Conservation (phyloP, 495 filamentous ascomycete species). For the Penicillium longicatenatum region DNA sequence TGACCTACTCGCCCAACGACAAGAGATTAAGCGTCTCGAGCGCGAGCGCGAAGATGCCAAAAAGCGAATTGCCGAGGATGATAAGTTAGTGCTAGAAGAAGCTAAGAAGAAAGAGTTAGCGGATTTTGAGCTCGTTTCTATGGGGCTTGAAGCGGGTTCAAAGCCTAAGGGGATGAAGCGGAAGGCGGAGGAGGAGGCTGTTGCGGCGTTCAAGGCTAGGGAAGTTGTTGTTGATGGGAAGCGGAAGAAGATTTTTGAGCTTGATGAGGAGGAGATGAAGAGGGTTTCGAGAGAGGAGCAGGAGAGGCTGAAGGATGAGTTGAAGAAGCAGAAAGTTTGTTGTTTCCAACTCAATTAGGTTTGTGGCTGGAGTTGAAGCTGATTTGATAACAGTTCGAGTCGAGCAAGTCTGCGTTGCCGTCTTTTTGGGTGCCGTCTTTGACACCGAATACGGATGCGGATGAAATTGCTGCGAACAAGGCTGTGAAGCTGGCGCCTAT, state of each 20-base stretch:
- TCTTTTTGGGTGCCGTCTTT: slow-evolving; percentile 95
- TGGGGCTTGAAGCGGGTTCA: slow-evolving; percentile 39
- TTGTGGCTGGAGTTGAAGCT: not conserved
- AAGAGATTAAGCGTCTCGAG: slow-evolving; percentile 87
- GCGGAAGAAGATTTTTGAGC: slow-evolving; percentile 62
- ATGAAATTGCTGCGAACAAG: slow-evolving; percentile 54
- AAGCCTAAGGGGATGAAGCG: slow-evolving; percentile 27
- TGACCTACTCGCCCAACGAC: slow-evolving; percentile 86
- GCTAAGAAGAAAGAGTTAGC: slow-evolving; percentile 35
- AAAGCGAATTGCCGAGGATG: slow-evolving; percentile 42
- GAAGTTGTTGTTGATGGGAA: slow-evolving; percentile 64
- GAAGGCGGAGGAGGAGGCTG: slow-evolving; percentile 33
- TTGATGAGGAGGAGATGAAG: slow-evolving; percentile 79
- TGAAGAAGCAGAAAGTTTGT: slow-evolving; percentile 74
- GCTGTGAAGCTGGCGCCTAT: slow-evolving; percentile 70
- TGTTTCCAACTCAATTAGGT: not conserved
- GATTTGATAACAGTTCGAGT: slow-evolving; percentile 34
- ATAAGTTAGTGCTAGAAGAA: slow-evolving; percentile 39
- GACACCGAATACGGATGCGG: slow-evolving; percentile 62
- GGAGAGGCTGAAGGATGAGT: slow-evolving; percentile 63
- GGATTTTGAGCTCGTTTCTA: slow-evolving; percentile 46
- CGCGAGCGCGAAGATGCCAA: slow-evolving; percentile 59
- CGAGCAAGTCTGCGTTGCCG: slow-evolving; percentile 71
- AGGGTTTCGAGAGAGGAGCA: slow-evolving; percentile 70
- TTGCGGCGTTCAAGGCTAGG: slow-evolving; percentile 52